Percentiles rank a stretch among this genome's conserved stretches.
Evolutionary conservation across 306 rosid genomes (phyloP).

Genomic region (Crotalaria pallida): DNA sequence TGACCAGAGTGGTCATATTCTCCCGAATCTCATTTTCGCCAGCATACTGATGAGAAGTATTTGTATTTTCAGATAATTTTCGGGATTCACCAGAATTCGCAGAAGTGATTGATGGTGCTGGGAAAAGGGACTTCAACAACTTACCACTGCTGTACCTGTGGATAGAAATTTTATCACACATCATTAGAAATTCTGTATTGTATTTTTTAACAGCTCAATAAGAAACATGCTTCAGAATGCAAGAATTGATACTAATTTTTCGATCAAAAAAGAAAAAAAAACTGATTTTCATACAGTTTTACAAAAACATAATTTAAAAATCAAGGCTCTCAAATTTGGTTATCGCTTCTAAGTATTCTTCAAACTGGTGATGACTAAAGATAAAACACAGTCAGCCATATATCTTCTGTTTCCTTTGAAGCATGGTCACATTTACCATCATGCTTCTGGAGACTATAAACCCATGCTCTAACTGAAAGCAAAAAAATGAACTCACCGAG

Average conservation of each 20-base stretch:
- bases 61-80: slow-evolving; percentile 25
- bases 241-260: background rate
- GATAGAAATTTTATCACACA: slow-evolving; percentile 4
- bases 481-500: slow-evolving; percentile 45
- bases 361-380: background rate
- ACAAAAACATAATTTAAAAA: background rate
- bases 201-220: background rate
- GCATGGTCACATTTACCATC: slow-evolving; percentile 13
- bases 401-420: slow-evolving; percentile 1
- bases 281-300: background rate
- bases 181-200: slow-evolving; percentile 5
- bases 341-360: background rate
- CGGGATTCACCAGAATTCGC: slow-evolving; percentile 23
- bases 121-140: slow-evolving; percentile 34
- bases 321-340: background rate
- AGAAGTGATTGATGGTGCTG: slow-evolving; percentile 16
- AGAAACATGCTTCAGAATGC: background rate
- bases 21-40: slow-evolving; percentile 22
- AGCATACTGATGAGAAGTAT: slow-evolving; percentile 19
- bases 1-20: slow-evolving; percentile 7
- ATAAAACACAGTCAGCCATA: background rate
- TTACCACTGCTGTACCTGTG: slow-evolving; percentile 58
- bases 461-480: background rate
- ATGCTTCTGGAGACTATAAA: background rate
- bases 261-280: background rate